Percentiles rank a stretch among this genome's conserved stretches.
These are phyloP conservation scores for Hydnomerulius pinastri DNA, from an alignment of 768 basidiomycete species.

Conservation along the genomic window DNA sequence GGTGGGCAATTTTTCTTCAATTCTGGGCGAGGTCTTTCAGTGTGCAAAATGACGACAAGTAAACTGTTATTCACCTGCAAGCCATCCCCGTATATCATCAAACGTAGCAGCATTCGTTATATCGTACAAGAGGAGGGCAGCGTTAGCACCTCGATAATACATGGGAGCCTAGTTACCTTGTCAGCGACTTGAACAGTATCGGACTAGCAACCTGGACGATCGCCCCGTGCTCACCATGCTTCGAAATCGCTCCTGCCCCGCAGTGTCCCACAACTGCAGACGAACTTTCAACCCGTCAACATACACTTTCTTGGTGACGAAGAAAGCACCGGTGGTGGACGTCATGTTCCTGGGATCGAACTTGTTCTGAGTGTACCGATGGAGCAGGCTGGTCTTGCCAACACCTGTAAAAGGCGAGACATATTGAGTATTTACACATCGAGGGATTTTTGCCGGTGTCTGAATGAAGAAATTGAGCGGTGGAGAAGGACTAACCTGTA, in stretches of 20 bases:
- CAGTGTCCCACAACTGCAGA: constrained; percentile 90
- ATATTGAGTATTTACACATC: constrained; percentile 8
- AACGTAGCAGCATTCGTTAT: constrained; percentile 89
- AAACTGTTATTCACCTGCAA: constrained; percentile 60
- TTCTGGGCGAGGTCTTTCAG: constrained; percentile 47
- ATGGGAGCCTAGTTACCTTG: constrained; percentile 71
- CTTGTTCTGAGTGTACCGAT: constrained; percentile 88
- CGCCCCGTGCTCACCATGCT: constrained; percentile 64
- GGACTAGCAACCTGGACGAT: constrained; percentile 2
- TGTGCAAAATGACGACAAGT: not conserved
- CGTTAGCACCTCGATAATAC: constrained; percentile 96
- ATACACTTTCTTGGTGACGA: constrained; percentile 90
- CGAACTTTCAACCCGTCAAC: constrained; percentile 85
- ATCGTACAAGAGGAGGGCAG: constrained; percentile 92
- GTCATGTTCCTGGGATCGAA: constrained; percentile 88
- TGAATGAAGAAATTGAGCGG: constrained; percentile 9
- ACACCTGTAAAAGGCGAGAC: constrained; percentile 55
- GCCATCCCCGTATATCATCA: constrained; percentile 90
- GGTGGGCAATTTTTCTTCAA: constrained; percentile 87
- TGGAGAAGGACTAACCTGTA: constrained; percentile 43
- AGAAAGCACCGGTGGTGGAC: constrained; percentile 90
- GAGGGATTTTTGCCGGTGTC: constrained; percentile 32
- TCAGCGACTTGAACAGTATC: constrained; percentile 19
- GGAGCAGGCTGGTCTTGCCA: constrained; percentile 89
- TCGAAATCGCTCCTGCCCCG: constrained; percentile 90